phyloP scores from a whole-genome alignment of 2,329 filamentous ascomycete genomes.

The Ascochyta koolunga region DNA sequence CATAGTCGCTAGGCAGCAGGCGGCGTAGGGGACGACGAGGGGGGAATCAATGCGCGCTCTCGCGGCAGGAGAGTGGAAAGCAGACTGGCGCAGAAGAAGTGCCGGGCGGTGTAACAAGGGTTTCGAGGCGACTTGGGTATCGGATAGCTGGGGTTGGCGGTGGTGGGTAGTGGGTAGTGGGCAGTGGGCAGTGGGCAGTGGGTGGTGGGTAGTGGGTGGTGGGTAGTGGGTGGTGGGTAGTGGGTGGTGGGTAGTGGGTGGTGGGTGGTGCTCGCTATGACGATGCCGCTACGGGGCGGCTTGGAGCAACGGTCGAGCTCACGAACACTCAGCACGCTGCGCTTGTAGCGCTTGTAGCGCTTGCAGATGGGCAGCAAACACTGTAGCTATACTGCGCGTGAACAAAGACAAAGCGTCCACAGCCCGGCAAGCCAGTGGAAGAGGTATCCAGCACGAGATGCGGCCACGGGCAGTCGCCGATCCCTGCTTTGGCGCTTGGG shows the following conservation, averaged over 20 bases:
- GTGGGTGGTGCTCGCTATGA: constrained; percentile 9
- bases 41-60: not conserved
- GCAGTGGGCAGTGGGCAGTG: too few relatives aligned
- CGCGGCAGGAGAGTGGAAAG: not conserved
- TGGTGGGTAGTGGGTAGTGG: too few relatives aligned
- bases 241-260: constrained; percentile 2
- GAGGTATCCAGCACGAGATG: not conserved
- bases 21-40: not conserved
- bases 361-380: not conserved
- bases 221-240: not conserved
- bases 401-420: not conserved
- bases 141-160: not conserved
- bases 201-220: too few relatives aligned
- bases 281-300: constrained; percentile 10
- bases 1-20: constrained; percentile 51
- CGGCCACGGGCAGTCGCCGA: constrained; percentile 3
- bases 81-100: not conserved
- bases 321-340: not conserved
- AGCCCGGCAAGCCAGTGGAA: not conserved
- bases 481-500: constrained; percentile 14
- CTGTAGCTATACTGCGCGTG: not conserved
- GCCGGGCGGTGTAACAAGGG: not conserved
- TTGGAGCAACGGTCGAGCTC: constrained; percentile 2
- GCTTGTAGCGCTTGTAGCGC: constrained; percentile 9
- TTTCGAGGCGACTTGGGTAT: not conserved